Evolutionary conservation across 768 basidiomycete species (phyloP).

Genomic region (Tephrocybe sp.): DNA sequence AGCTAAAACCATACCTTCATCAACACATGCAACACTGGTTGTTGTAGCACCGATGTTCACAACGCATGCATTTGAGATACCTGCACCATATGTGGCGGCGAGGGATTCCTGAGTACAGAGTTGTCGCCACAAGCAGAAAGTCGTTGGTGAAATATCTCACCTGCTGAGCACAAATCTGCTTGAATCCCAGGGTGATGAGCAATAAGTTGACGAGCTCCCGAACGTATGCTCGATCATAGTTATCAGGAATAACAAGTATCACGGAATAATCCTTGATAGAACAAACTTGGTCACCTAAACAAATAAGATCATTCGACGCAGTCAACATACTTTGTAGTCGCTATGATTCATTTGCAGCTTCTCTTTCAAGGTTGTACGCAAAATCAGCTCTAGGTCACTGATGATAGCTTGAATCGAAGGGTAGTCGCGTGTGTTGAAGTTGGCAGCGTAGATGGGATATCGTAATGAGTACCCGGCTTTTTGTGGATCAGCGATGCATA

Average conservation of each 20-base stretch:
- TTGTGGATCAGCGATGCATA: conserved; percentile 67
- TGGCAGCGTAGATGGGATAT: conserved; percentile 80
- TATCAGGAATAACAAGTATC: conserved; percentile 88
- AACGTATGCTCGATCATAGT: conserved; percentile 83
- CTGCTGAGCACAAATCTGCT: conserved; percentile 90
- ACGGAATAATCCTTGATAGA: conserved; percentile 76
- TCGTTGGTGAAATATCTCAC: conserved; percentile 34
- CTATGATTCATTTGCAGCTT: conserved; percentile 49
- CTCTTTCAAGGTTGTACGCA: conserved; percentile 58
- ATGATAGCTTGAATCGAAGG: conserved; percentile 63
- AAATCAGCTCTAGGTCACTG: conserved; percentile 74
- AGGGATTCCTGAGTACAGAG: conserved; percentile 68
- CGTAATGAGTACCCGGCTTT: conserved; percentile 67
- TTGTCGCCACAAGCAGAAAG: neutral
- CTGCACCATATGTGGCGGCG: conserved; percentile 92
- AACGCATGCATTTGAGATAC: conserved; percentile 92
- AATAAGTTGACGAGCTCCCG: conserved; percentile 73
- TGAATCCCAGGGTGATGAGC: conserved; percentile 82
- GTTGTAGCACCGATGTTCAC: conserved; percentile 88
- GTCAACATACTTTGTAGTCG: conserved; percentile 57
- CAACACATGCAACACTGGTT: conserved; percentile 88
- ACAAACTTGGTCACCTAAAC: neutral
- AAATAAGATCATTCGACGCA: neutral
- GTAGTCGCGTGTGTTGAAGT: conserved; percentile 84
- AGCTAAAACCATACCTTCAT: conserved; percentile 84